phyloP scores from a whole-genome alignment of 345 rosid genomes.

The Cardamine chenopodiifolia region DNA sequence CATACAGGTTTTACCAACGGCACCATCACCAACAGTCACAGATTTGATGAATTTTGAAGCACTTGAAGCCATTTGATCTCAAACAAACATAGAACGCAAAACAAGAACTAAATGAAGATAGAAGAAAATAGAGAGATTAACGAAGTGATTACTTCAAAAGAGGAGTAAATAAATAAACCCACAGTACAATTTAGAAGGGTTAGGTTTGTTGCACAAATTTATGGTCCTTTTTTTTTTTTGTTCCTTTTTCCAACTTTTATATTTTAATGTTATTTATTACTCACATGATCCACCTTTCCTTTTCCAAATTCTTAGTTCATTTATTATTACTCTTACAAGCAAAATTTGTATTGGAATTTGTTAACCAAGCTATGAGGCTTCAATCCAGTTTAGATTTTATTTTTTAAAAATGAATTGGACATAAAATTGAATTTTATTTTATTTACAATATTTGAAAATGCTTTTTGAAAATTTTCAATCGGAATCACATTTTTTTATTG shows the following conservation, averaged over 20 bases:
- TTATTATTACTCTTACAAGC: constrained; percentile 9
- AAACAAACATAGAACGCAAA: background rate
- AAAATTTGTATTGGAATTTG: constrained; percentile 3
- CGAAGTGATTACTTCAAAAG: constrained; percentile 38
- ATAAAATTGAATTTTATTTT: background rate
- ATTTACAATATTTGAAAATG: background rate
- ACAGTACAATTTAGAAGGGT: constrained; percentile 14
- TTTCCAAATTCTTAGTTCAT: constrained; percentile 35
- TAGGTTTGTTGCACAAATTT: constrained; percentile 40
- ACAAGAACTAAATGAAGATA: background rate
- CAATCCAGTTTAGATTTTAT: background rate
- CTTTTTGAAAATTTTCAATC: background rate
- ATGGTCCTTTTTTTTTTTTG: background rate
- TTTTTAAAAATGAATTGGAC: background rate
- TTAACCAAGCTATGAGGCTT: background rate
- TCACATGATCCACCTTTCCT: constrained; percentile 39
- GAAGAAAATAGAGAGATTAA: constrained; percentile 11
- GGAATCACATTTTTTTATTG: background rate
- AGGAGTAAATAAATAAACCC: constrained; percentile 18
- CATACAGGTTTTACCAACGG: constrained; percentile 49
- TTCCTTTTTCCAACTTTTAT: background rate
- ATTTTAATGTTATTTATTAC: too few relatives aligned
- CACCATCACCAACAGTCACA: constrained; percentile 49
- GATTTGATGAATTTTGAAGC: constrained; percentile 46
- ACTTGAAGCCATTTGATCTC: constrained; percentile 41